phyloP scores from a whole-genome alignment of 805 yeast genomes.

The Starmerella bombi region DNA sequence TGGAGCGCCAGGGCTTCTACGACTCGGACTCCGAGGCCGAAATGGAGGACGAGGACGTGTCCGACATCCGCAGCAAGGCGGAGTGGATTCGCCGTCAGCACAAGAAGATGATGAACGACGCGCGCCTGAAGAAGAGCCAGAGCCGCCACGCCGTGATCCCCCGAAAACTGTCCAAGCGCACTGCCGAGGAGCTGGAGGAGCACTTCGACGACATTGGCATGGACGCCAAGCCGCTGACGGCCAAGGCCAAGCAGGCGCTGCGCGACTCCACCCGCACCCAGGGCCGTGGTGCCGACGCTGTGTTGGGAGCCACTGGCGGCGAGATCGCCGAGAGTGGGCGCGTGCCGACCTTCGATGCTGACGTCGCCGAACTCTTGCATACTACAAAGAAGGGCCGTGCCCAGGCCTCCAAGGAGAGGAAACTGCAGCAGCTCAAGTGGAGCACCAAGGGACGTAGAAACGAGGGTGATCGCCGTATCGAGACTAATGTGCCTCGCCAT shows the following conservation, averaged over 20 bases:
- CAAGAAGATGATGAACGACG: conserved; percentile 80
- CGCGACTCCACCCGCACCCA: conserved; percentile 31
- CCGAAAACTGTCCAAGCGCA: conserved; percentile 50
- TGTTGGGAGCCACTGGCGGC: conserved; percentile 41
- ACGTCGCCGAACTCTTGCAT: conserved; percentile 46
- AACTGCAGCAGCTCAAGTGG: conserved; percentile 85
- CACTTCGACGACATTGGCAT: conserved; percentile 86
- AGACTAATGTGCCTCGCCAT: conserved; percentile 83
- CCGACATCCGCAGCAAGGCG: conserved; percentile 73
- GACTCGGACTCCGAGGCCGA: conserved; percentile 50
- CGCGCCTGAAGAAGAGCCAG: conserved; percentile 72
- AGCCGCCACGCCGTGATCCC: conserved; percentile 90
- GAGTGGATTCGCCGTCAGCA: conserved; percentile 91
- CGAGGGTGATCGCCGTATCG: conserved; percentile 86
- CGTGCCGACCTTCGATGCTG: conserved; percentile 53
- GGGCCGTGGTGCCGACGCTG: conserved; percentile 64
- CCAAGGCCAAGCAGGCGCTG: conserved; percentile 30
- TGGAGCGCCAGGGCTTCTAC: conserved; percentile 90
- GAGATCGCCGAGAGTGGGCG: conserved; percentile 28
- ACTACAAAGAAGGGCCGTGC: conserved; percentile 43
- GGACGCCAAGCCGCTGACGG: conserved; percentile 57
- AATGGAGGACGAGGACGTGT: conserved; percentile 47
- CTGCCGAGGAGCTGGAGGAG: conserved; percentile 66
- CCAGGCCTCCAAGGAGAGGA: conserved; percentile 76
- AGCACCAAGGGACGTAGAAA: conserved; percentile 85